Evolutionary conservation across 116 monocot genomes (phyloP), one percentile per base, ranked within the genome.

Genomic region (Phalaenopsis hybrid): DNA sequence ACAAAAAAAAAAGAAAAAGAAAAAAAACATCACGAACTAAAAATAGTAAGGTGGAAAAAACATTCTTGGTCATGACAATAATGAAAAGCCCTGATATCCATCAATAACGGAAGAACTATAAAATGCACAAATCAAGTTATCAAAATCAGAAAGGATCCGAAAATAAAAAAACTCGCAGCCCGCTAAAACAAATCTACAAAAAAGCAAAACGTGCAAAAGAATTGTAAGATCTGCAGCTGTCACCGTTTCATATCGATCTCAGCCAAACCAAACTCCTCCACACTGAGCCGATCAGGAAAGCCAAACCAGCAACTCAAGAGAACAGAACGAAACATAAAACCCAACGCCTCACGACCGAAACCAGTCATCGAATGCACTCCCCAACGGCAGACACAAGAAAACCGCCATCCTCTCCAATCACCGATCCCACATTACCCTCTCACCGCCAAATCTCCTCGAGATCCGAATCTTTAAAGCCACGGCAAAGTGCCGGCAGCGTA

Each of bases 191-290:
- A 45, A 49, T 49, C 55, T 68, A 13, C 1, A 10, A 28, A 25
- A 18, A 78, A 11, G 0, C 45, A 77, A 55, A 31, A 21, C 37
- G 55, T 16, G 12, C 0, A 45, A 51, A 48, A 79, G 33, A 43
- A 80, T 57, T 18, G 9, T 5, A 25, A 73, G 34, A 45, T 81
- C 48, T 48, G 23, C 11, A 13, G 31, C 25, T 12, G 84, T 80
- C 75, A 88, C 90, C 90, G 88, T 88, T 72, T 84, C 87, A 90
- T 87, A 80, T 80, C 80, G 81, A 82, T 82, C 77, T 37, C 55
- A 79, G 33, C 52, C 74, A 79, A 79, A 68, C 50, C 18, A 41
- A 21, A 76, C 67, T 33, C 34, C 72, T 81, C 81, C 84, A 8
- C 78, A 75, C 34, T 78, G 80, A 46, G 2, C 79, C n/a, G 75